phyloP scores from a whole-genome alignment of 2,329 filamentous ascomycete genomes.

The Aspergillus intermedius region DNA sequence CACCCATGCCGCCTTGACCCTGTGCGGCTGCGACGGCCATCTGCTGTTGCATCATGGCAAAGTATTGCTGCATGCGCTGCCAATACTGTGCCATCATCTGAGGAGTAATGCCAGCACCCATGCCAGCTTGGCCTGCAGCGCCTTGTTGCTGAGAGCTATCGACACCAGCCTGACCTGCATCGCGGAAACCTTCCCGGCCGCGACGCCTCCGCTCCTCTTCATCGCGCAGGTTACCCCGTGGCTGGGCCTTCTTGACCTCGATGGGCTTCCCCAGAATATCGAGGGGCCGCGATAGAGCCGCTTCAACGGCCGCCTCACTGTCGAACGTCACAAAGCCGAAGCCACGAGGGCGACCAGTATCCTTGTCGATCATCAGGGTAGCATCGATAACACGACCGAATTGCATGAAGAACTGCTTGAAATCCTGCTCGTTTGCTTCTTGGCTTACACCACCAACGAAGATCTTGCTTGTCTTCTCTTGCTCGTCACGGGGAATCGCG shows the following conservation, averaged over 20 bases:
- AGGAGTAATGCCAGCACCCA: constrained; percentile 69
- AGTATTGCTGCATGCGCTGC: constrained; percentile 97
- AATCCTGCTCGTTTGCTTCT: constrained; percentile 92
- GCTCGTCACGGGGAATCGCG: constrained; percentile 93
- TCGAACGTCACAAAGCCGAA: constrained; percentile 99
- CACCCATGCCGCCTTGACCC: constrained; percentile 31
- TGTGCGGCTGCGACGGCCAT: constrained; percentile 54
- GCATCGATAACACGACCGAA: constrained; percentile 96
- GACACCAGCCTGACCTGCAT: constrained; percentile 31
- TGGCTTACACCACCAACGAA: constrained; percentile 97
- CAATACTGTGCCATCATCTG: constrained; percentile 98
- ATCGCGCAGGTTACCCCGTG: constrained; percentile 86
- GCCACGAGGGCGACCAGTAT: constrained; percentile 90
- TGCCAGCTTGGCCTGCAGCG: constrained; percentile 35
- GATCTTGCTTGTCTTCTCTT: constrained; percentile 97
- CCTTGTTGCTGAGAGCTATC: constrained; percentile 42
- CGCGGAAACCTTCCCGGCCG: constrained; percentile 36
- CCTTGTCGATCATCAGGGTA: constrained; percentile 99
- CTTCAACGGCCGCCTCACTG: constrained; percentile 88
- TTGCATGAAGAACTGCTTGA: constrained; percentile 92
- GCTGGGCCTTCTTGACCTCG: constrained; percentile 97
- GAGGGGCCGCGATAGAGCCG: constrained; percentile 74
- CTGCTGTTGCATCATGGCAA: constrained; percentile 88
- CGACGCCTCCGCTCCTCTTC: constrained; percentile 63
- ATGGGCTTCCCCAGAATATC: constrained; percentile 95